Percentiles rank a stretch among this genome's conserved stretches.
These are phyloP conservation scores for Alternaria incomplexa DNA, from an alignment of 2,329 filamentous ascomycete genomes.

Conservation along the genomic window DNA sequence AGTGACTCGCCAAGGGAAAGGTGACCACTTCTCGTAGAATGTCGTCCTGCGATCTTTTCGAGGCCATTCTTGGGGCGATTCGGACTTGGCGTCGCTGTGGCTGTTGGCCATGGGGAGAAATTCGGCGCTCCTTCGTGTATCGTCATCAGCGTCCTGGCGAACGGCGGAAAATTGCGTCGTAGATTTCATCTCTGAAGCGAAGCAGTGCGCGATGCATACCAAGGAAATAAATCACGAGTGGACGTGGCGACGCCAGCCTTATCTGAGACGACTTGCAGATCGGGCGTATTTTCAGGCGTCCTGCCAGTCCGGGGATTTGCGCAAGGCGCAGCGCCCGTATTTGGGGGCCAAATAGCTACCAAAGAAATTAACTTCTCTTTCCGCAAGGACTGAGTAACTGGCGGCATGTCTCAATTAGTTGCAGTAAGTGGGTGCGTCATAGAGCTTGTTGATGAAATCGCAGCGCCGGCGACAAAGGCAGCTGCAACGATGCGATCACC, in stretches of 20 bases:
- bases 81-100: background rate
- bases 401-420: background rate
- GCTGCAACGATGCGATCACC: background rate
- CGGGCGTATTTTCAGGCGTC: conserved; percentile 9
- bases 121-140: conserved; percentile 9
- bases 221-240: background rate
- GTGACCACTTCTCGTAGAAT: conserved; percentile 10
- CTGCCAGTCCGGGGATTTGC: conserved; percentile 1
- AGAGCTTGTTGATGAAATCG: background rate
- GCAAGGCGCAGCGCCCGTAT: conserved; percentile 19
- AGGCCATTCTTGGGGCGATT: background rate
- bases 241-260: background rate
- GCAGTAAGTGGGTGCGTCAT: background rate
- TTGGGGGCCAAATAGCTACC: background rate
- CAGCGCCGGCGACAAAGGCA: no score
- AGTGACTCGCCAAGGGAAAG: conserved; percentile 32
- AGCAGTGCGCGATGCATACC: background rate
- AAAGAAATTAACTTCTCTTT: background rate
- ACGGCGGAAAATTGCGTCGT: conserved; percentile 5
- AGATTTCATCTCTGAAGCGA: background rate
- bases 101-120: conserved; percentile 6
- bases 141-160: conserved; percentile 8
- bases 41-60: background rate
- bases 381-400: background rate
- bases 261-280: background rate